Evolutionary conservation across 371 early-diverging fungal species (phyloP), one percentile per base, ranked within the genome.

Genomic region (Mucor irregularis): DNA sequence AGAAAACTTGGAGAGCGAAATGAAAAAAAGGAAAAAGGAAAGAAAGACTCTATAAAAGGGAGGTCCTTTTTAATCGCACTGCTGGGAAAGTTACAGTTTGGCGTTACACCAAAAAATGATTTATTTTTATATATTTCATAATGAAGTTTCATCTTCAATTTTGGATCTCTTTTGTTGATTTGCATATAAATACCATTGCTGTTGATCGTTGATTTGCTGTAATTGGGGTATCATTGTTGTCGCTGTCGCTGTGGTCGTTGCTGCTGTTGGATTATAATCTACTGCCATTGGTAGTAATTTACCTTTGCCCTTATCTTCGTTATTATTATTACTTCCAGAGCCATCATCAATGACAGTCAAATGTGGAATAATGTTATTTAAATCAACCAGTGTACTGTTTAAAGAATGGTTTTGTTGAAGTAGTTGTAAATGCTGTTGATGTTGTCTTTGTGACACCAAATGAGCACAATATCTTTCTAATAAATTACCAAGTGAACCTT

Each of bases 391-490:
- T 7, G 33, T 54, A 11, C 37, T 38, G 17, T 58, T 58, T 29
- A 64, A 31, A 4, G 50, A 53, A 59, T 49, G 55, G 28, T 64
- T 64, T 29, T 58, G 64, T 30, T 64, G 64, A 0, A 64, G 47
- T 21, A 64, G 42, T 2, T 59, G 60, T 14, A 64, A 21, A 8
- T 64, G 64, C 11, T 58, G 59, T 25, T 64, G 59, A 21, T 60
- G 51, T 10, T 60, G 65, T 60, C 56, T 55, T 50, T 60, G 59
- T 14, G 56, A 65, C 29, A 73, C 74, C 11, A 84, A 61, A 61
- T 84, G 86, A 14, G 81, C 78, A 50, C 86, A 85, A 51, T 85
- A 82, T 56, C 82, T 81, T 56, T 86, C 84, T 28, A 88, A 59
- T 63, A 85, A 69, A n/a, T 57, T 67, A 9, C 81, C 69, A 0